These are phyloP conservation scores for Prinsepia uniflora DNA, from an alignment of 306 rosid species.

Conservation along the genomic window DNA sequence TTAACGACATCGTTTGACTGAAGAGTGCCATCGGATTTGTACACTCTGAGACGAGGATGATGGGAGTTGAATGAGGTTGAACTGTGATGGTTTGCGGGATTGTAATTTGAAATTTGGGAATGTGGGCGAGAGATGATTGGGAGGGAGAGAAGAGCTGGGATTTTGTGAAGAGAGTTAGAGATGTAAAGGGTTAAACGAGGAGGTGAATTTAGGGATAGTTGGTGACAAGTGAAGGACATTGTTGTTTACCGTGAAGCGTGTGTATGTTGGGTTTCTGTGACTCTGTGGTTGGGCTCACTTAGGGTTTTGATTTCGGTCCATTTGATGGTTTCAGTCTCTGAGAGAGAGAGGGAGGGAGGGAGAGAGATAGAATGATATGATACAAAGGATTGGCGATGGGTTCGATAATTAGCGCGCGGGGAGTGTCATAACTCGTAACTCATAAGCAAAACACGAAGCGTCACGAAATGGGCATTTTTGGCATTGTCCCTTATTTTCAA, in stretches of 20 bases:
- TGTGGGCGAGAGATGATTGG: slow-evolving; percentile 29
- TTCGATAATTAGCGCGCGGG: slow-evolving; percentile 27
- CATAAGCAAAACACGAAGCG: not conserved
- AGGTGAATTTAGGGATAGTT: slow-evolving; percentile 32
- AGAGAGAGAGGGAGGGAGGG: not conserved
- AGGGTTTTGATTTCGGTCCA: slow-evolving; percentile 15
- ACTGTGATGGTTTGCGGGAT: slow-evolving; percentile 3
- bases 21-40: slow-evolving; percentile 28
- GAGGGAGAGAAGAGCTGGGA: slow-evolving; percentile 24
- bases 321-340: not conserved
- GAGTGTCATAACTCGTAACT: no score
- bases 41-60: slow-evolving; percentile 21
- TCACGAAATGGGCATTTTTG: not conserved
- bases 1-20: slow-evolving; percentile 14
- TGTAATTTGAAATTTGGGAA: slow-evolving; percentile 27
- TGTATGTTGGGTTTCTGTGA: not conserved
- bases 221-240: slow-evolving; percentile 50
- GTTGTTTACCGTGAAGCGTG: slow-evolving; percentile 5
- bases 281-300: slow-evolving; percentile 3
- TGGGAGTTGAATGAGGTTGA: slow-evolving; percentile 21
- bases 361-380: no score
- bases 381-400: slow-evolving; percentile 21
- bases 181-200: slow-evolving; percentile 33
- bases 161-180: slow-evolving; percentile 17
- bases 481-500: not conserved